Evolutionary conservation across 495 filamentous ascomycete species (phyloP).

Genomic region (Filosporella fistucella): DNA sequence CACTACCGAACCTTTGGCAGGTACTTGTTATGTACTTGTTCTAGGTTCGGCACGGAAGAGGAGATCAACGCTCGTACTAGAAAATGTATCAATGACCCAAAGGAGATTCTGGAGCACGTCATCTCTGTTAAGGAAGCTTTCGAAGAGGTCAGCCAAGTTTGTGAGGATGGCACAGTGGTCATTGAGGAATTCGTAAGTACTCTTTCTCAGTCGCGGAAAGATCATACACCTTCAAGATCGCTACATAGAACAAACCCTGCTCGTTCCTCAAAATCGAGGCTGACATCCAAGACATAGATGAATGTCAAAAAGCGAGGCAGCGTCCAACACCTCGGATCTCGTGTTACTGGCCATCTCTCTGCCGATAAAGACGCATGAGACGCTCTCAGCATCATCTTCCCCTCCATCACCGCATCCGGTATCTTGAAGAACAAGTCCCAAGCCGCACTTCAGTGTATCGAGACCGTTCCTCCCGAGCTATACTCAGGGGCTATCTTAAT

Average conservation of each 20-base stretch:
- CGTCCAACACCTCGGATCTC: conserved; percentile 10
- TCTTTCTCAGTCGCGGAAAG: too few species aligned
- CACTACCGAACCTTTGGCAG: conserved; percentile 4
- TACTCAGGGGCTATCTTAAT: conserved; percentile 10
- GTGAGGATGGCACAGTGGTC: not conserved
- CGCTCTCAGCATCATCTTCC: conserved; percentile 5
- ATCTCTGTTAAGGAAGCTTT: conserved; percentile 7
- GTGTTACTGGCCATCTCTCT: not conserved
- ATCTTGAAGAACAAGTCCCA: conserved; percentile 1
- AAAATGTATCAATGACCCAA: not conserved
- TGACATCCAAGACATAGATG: too few species aligned
- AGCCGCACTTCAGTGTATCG: conserved; percentile 1
- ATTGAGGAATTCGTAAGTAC: conserved; percentile 10
- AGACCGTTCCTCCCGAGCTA: conserved; percentile 2
- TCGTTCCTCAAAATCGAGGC: too few species aligned
- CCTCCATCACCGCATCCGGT: conserved; percentile 9
- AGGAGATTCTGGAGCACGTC: conserved; percentile 9
- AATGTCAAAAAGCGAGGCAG: not conserved
- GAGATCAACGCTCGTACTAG: not conserved
- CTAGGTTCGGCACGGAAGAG: not conserved
- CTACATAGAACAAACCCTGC: too few species aligned
- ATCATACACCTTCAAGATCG: too few species aligned
- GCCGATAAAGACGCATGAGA: conserved; percentile 6
- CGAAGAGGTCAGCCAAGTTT: not conserved
- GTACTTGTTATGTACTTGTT: too few species aligned